Percentiles rank a stretch among this genome's conserved stretches.
Conservation (phyloP, 306 rosid genomes). For the Biancaea sappan region DNA sequence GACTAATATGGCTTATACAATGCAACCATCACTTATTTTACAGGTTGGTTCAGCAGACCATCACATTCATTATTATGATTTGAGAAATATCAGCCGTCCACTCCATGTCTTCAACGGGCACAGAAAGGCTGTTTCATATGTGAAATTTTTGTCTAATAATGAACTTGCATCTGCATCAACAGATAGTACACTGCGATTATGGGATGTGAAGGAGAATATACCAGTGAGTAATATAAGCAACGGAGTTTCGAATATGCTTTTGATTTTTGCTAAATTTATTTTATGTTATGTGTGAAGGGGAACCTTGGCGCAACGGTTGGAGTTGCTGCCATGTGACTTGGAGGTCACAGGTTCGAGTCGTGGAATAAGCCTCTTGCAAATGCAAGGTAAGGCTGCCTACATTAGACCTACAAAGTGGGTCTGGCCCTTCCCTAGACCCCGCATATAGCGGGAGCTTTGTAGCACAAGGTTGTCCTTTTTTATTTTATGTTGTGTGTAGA, state of each 20-base stretch:
- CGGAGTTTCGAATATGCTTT: neutral
- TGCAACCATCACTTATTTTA: neutral
- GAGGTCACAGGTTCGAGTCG: too few relatives aligned
- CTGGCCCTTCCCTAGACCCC: too few relatives aligned
- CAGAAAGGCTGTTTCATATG: conserved; percentile 89
- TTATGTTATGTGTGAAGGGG: conserved; percentile 27
- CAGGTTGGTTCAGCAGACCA: conserved; percentile 99
- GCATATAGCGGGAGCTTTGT: too few relatives aligned
- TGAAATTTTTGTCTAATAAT: conserved; percentile 83
- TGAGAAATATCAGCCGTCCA: conserved; percentile 81
- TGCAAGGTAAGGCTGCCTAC: too few relatives aligned
- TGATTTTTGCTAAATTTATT: conserved; percentile 15
- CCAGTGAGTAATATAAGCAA: conserved; percentile 61
- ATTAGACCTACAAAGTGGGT: too few relatives aligned
- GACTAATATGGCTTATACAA: conserved; percentile 16
- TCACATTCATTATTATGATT: conserved; percentile 92
- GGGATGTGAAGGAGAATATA: conserved; percentile 88
- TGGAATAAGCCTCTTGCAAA: too few relatives aligned
- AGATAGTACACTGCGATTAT: conserved; percentile 85
- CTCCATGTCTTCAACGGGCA: conserved; percentile 93
- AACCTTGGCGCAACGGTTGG: too few relatives aligned
- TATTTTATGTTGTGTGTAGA: conserved; percentile 29
- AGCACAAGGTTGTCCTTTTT: too few relatives aligned
- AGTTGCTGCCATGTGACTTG: too few relatives aligned
- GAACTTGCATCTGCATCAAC: conserved; percentile 99